Percentiles rank a stretch among this genome's conserved stretches.
Conservation (phyloP, 2,329 filamentous ascomycete species). For the Alternaria viburni region DNA sequence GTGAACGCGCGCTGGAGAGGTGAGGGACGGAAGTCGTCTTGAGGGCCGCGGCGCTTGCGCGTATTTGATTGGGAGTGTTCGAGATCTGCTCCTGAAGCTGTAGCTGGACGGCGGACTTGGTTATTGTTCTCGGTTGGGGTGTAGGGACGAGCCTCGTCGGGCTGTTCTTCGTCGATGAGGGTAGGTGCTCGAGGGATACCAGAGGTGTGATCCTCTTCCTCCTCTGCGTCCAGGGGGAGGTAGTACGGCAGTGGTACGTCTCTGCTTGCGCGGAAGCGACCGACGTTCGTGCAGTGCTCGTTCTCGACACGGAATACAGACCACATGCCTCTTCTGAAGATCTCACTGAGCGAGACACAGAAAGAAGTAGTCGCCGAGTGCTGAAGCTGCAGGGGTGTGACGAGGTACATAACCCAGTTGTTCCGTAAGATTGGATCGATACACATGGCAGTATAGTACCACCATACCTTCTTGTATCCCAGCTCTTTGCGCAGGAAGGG, state of each 20-base stretch:
- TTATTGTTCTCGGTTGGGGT: neutral
- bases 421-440: conserved; percentile 86
- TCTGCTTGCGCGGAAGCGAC: conserved; percentile 84
- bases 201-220: conserved; percentile 3
- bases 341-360: conserved; percentile 76
- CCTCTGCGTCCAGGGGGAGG: conserved; percentile 36
- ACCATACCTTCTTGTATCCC: conserved; percentile 77
- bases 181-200: conserved; percentile 8
- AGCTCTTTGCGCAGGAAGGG: conserved; percentile 71
- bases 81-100: conserved; percentile 22
- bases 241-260: conserved; percentile 87
- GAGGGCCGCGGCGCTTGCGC: conserved; percentile 27
- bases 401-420: conserved; percentile 92
- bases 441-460: conserved; percentile 86
- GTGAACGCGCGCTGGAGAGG: conserved; percentile 53
- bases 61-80: conserved; percentile 17
- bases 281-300: conserved; percentile 85
- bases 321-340: conserved; percentile 88
- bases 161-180: conserved; percentile 42
- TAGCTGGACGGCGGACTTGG: conserved; percentile 21
- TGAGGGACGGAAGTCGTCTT: conserved; percentile 30
- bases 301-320: conserved; percentile 94
- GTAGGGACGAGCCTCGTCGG: conserved; percentile 5
- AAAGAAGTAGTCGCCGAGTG: conserved; percentile 86
- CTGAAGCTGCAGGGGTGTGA: conserved; percentile 79